Percentiles rank a stretch among this genome's conserved stretches.
Conservation (phyloP, 2,329 filamentous ascomycete genomes). For the Calonectria honghensis region DNA sequence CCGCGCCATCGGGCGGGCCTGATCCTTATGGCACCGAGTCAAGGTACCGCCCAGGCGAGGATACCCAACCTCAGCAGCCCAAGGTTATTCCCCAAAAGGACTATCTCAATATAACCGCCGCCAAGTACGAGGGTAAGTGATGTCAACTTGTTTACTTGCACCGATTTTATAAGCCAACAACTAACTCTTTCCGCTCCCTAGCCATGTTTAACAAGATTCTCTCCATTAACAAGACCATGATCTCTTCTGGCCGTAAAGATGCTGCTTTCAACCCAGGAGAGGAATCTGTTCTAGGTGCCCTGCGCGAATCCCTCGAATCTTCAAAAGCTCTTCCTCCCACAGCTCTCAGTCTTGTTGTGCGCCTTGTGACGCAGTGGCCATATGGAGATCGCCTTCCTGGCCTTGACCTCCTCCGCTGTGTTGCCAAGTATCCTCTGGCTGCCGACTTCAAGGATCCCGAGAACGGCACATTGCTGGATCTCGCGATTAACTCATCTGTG, state of each 20-base stretch:
- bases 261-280: conserved; percentile 84
- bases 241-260: conserved; percentile 83
- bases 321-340: conserved; percentile 68
- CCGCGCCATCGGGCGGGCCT: conserved; percentile 69
- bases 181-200: conserved; percentile 53
- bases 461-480: conserved; percentile 76
- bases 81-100: conserved; percentile 85
- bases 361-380: conserved; percentile 87
- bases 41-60: conserved; percentile 82
- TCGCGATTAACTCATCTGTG: conserved; percentile 64
- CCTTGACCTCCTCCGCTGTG: conserved; percentile 90
- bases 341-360: conserved; percentile 79
- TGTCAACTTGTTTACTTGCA: accelerated
- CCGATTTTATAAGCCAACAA: not conserved
- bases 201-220: conserved; percentile 85
- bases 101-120: conserved; percentile 85
- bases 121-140: conserved; percentile 76
- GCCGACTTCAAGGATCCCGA: conserved; percentile 75
- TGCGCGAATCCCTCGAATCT: conserved; percentile 79
- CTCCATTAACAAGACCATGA: conserved; percentile 83
- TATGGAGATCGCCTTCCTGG: conserved; percentile 86
- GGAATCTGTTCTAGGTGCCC: conserved; percentile 74
- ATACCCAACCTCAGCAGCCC: conserved; percentile 64
- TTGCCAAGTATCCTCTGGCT: conserved; percentile 81
- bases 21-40: conserved; percentile 88